Evolutionary conservation across 2,329 filamentous ascomycete species (phyloP).

Genomic region (Pseudocercospora musae): DNA sequence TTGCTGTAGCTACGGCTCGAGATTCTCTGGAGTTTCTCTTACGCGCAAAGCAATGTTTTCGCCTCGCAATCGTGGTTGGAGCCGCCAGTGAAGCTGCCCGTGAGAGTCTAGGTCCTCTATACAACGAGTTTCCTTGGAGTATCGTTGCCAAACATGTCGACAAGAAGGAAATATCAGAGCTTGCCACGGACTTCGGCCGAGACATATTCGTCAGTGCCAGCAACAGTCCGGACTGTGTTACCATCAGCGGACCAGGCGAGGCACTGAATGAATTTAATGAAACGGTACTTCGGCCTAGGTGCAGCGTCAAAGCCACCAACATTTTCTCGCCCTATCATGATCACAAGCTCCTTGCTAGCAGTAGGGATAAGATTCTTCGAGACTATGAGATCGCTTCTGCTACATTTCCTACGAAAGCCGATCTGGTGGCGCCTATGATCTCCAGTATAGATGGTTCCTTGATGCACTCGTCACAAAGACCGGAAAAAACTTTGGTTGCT

Average conservation of each 20-base stretch:
- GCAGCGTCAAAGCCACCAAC: slow-evolving; percentile 7
- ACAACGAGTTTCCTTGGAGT: slow-evolving; percentile 9
- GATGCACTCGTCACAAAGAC: background rate
- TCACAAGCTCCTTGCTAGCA: background rate
- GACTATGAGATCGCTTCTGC: background rate
- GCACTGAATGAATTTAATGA: background rate
- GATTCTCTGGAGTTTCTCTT: background rate
- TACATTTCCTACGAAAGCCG: background rate
- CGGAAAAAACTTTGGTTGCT: background rate
- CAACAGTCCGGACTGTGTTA: slow-evolving; percentile 2
- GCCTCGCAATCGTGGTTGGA: slow-evolving; percentile 7
- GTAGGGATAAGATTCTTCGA: background rate
- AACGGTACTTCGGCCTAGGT: background rate
- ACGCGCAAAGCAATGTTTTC: slow-evolving; percentile 9
- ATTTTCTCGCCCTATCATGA: slow-evolving; percentile 9
- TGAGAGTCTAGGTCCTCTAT: background rate
- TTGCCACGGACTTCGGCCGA: background rate
- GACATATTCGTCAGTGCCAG: slow-evolving; percentile 5
- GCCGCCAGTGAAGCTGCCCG: slow-evolving; percentile 1
- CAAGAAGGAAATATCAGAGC: background rate
- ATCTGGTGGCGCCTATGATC: slow-evolving; percentile 6
- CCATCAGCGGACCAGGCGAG: slow-evolving; percentile 1
- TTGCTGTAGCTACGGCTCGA: slow-evolving; percentile 3
- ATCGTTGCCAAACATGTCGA: slow-evolving; percentile 1
- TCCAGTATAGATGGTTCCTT: slow-evolving; percentile 3